Evolutionary conservation across 805 yeast species (phyloP), one percentile per base, ranked within the genome.

Genomic region (Cyberlindnera misumaiensis): DNA sequence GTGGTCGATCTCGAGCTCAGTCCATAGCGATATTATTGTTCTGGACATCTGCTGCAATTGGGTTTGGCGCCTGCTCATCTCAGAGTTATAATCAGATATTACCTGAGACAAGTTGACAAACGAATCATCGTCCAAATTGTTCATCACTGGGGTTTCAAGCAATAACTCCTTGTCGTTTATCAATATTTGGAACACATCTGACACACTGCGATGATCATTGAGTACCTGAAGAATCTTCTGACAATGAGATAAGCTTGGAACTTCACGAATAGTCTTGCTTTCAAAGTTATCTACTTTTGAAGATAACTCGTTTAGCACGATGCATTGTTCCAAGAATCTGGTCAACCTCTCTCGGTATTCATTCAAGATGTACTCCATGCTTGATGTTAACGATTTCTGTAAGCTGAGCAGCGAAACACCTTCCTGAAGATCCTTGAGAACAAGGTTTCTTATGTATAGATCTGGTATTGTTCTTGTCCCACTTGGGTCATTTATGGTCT

Each of bases 381-480:
- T 64, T 4, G 56, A 46, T 6, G 46, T 44, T 18, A 67, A 43
- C 4, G 60, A 48, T 28, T 60, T 60, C 33, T 58, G 55, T 36
- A 60, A 51, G 32, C 53, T 60, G 26, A 66, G 50, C 13, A 65
- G 41, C 0, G 68, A 57, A 5, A 63, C 45, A 3, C 56, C 60
- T 26, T 60, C 47, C 3, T 35, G 38, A 1, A 31, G 15, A 5
- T 43, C 42, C 20, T 46, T 50, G 11, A 46, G 18, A 3, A 66
- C 51, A 22, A 67, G 55, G 40, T 66, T 66, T 40, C 72, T 50
- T 7, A 61, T 55, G 34, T 65, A 66, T 10, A 65, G 45, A 43
- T 67, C 72, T 5, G 70, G 67, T 5, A 67, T 64, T 1, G 70
- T 62, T 18, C 55, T 51, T 7, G 58, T 53, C 0, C 71, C 72